phyloP scores from a whole-genome alignment of 2,329 filamentous ascomycete species.

The Cladobotryum protrusum region DNA sequence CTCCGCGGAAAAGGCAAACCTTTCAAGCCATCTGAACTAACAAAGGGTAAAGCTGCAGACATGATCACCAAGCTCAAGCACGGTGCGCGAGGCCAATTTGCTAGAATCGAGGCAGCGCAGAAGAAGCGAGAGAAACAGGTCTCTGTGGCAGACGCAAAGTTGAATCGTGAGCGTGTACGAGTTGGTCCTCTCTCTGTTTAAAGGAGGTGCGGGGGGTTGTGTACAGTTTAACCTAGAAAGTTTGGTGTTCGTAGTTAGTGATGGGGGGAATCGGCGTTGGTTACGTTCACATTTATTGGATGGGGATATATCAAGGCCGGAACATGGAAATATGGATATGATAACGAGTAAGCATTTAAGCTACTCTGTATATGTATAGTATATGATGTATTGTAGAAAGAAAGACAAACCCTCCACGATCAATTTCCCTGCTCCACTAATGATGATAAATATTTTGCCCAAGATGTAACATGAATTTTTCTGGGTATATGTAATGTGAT shows the following conservation, averaged over 20 bases:
- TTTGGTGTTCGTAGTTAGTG: background rate
- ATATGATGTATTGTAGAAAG: too few relatives aligned
- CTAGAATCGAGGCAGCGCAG: constrained; percentile 45
- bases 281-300: too few relatives aligned
- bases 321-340: background rate
- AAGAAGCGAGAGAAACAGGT: constrained; percentile 38
- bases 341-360: too few relatives aligned
- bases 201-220: background rate
- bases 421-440: too few relatives aligned
- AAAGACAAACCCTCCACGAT: too few relatives aligned
- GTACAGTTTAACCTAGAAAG: background rate
- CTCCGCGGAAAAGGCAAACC: constrained; percentile 47
- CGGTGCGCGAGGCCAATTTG: constrained; percentile 63
- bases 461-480: too few relatives aligned
- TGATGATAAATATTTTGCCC: too few relatives aligned
- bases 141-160: constrained; percentile 33
- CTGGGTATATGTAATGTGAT: too few relatives aligned
- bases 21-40: constrained; percentile 52
- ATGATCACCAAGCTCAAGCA: constrained; percentile 92
- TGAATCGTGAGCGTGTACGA: constrained; percentile 44
- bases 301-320: background rate
- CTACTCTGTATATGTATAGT: too few relatives aligned
- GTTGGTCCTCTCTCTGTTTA: constrained; percentile 46
- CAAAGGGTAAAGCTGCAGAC: constrained; percentile 75
- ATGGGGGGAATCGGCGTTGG: background rate